phyloP scores from a whole-genome alignment of 176 grass and related monocot species.

The Secale cereale region DNA sequence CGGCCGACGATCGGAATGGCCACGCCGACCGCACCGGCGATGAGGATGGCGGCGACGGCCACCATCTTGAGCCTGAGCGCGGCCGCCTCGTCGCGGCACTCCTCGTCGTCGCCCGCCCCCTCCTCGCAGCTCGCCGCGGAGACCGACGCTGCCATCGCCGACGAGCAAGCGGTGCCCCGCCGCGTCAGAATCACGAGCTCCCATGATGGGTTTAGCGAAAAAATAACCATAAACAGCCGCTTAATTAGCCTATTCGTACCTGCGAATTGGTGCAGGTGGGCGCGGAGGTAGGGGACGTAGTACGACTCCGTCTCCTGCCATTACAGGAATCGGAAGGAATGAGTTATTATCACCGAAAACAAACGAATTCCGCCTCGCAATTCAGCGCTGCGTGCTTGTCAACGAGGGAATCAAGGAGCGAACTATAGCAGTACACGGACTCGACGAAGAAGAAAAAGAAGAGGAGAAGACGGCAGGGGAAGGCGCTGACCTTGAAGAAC shows the following conservation, averaged over 20 bases:
- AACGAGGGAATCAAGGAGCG: too few relatives aligned
- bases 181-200: not conserved
- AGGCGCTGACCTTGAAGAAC: slow-evolving; percentile 44
- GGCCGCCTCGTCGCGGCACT: slow-evolving; percentile 59
- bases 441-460: too few relatives aligned
- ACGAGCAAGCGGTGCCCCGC: not conserved
- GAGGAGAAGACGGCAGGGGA: not conserved
- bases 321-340: not conserved
- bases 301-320: slow-evolving; percentile 29
- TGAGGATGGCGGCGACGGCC: slow-evolving; percentile 54
- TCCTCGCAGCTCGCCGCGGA: slow-evolving; percentile 45
- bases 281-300: slow-evolving; percentile 23
- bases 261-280: slow-evolving; percentile 30
- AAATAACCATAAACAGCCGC: not conserved
- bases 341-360: too few relatives aligned
- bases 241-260: not conserved
- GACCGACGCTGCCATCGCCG: slow-evolving; percentile 32
- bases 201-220: not conserved
- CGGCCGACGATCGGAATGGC: slow-evolving; percentile 55
- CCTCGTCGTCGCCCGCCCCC: not conserved
- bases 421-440: too few relatives aligned
- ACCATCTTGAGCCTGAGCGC: slow-evolving; percentile 66
- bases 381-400: not conserved
- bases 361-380: not conserved
- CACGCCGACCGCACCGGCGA: slow-evolving; percentile 46